Base-by-base conservation (phyloP, 129 eudicot species). In the Arctium lappa region DNA sequence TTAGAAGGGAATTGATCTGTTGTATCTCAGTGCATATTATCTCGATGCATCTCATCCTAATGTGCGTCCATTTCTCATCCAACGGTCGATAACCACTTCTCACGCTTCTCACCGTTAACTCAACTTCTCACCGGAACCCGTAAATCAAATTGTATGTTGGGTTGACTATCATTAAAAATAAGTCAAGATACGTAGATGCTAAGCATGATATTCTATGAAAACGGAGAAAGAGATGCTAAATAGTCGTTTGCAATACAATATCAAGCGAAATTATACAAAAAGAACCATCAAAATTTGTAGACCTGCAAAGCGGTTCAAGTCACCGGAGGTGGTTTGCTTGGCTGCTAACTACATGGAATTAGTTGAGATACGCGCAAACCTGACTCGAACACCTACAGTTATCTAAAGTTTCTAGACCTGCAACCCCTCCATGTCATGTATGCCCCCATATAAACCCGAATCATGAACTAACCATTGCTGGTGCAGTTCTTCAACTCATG, bases 401-500 rank as follows among this genome's bases (percentile, higher is more conserved):
- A 56, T 56, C 65, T 1, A 5, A 60, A 7, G 66, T 15, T 5
- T 4, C 29, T 56, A n/a, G 27, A 56, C 66, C 27, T 56, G 18
- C 1, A 53, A 53, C n/a, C 63, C 22, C 63, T 53, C 63, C 63
- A 53, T 53, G 63, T 56, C 66, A 56, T 56, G 27, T 56, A 53
- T 53, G 63, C 63, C 63, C 63, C 5, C 66, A n/a, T 56, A 16
- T 56, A 56, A 56, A 18, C 7, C 8, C 2, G 18, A 53, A 60
- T n/a, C 56, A 1, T 5, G 29, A 60, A 60, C 68, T 60, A 60
- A 60, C 27, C 27, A 56, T 56, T 56, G 66, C 4, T 56, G 69
- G 42, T 68, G 66, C 82, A 69, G 34, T 85, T 90, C 42, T 44
- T 48, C 77, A 91, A 32, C 76, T 94, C 86, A 29, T 27, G 68